Conservation (phyloP, 345 rosid genomes). For the Brassica nigra region DNA sequence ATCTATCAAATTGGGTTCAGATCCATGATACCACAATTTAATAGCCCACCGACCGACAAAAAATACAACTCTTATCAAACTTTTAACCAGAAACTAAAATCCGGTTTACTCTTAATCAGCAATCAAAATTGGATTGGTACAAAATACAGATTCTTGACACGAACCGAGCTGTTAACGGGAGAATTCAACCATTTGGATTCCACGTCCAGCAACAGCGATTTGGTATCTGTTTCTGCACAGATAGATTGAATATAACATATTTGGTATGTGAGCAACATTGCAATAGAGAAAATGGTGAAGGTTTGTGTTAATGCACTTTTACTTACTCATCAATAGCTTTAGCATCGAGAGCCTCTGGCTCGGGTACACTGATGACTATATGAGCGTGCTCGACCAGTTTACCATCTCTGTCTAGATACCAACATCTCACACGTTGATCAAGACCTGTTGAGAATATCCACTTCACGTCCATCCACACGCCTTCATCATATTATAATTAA, state of each 20-base stretch:
- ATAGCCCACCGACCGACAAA: constrained; percentile 37
- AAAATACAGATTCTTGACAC: neutral
- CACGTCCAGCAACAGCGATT: constrained; percentile 89
- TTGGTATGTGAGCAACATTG: neutral
- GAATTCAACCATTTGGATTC: constrained; percentile 86
- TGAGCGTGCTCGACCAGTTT: constrained; percentile 58
- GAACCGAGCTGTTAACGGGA: constrained; percentile 18
- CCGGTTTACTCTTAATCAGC: constrained; percentile 28
- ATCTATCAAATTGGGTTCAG: constrained; percentile 20
- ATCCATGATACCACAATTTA: constrained; percentile 30
- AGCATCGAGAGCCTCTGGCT: constrained; percentile 87
- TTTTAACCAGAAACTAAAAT: constrained; percentile 7
- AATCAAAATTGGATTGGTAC: constrained; percentile 18
- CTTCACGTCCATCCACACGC: constrained; percentile 84
- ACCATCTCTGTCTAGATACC: constrained; percentile 55
- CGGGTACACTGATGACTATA: constrained; percentile 72
- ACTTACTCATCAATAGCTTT: constrained; percentile 68
- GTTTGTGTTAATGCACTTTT: neutral
- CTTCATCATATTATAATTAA: constrained; percentile 45
- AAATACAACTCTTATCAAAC: neutral
- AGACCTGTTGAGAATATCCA: constrained; percentile 97
- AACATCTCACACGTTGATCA: constrained; percentile 92
- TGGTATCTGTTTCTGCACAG: constrained; percentile 62
- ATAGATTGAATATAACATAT: neutral
- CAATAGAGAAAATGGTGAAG: neutral